Evolutionary conservation across 192 early-diverging fungal genomes (phyloP), one percentile per base, ranked within the genome.

Genomic region (Podila epicladia): DNA sequence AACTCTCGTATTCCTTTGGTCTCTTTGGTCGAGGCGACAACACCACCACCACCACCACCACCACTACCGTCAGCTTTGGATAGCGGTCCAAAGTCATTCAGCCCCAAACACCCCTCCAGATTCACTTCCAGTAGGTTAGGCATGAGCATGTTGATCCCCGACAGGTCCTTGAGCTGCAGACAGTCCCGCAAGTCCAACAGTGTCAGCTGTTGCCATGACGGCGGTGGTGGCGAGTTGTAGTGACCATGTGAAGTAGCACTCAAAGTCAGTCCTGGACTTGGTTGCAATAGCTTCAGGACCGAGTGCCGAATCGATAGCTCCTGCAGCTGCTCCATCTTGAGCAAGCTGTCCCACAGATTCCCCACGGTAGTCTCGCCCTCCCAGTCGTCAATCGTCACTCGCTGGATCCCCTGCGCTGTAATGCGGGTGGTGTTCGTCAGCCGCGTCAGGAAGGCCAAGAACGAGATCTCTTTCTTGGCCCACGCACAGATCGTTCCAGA

Each of bases 171-270:
- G 6, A 80, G 62, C 3, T 65, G 33, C 50, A 15, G 8, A 53
- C 77, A 80, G 15, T 69, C 70, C 31, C 45, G 63, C 12, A 80
- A 13, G 50, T 73, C 71, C 38, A 80, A 32, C 4, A 29, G 60
- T 4, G 55, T 65, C 31, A 80, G 29, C 8, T 69, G 11, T 22
- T 58, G 2, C 69, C 76, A 79, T 9, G 59, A 9, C 7, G 32
- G 33, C 28, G 29, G 3, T 3, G 29, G 1, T 3, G 29, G 1
- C 29, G 29, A 29, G 29, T 19, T 45, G 20, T 22, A 37, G 4
- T 45, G 41, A 8, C 41, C 41, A 45, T 8, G 15, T 4, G 41
- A 45, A 17, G 17, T 7, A 33, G 11, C 19, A 15, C 20, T 12
- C 5, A 33, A n/a, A 2, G 50, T 4, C n/a, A 35, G n/a, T 57